Evolutionary conservation across 352 stramenopile species (phyloP).

Genomic region (Salisapilia sapeloensis): DNA sequence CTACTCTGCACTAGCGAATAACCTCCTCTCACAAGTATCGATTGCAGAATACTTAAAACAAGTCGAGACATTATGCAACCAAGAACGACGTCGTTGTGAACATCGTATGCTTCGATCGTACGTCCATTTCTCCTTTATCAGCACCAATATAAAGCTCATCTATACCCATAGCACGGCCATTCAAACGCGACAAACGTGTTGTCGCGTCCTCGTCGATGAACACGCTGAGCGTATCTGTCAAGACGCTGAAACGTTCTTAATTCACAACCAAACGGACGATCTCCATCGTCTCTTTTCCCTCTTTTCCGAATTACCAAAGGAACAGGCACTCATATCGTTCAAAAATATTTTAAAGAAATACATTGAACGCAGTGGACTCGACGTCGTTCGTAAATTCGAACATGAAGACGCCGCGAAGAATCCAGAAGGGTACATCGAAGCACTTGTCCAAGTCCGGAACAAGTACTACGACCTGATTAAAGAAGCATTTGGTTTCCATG

Average conservation of each 20-base stretch:
- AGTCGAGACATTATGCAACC: conserved; percentile 46
- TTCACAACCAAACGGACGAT: conserved; percentile 63
- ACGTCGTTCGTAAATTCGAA: conserved; percentile 65
- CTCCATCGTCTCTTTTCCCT: conserved; percentile 61
- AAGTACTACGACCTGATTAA: conserved; percentile 75
- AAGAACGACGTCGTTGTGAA: conserved; percentile 71
- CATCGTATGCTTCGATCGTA: conserved; percentile 57
- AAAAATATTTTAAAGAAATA: conserved; percentile 83
- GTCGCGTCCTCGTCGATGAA: conserved; percentile 55
- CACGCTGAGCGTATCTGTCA: conserved; percentile 72
- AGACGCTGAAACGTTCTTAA: conserved; percentile 55
- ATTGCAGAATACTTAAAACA: conserved; percentile 64
- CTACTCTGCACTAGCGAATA: conserved; percentile 44
- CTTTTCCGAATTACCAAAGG: conserved; percentile 67
- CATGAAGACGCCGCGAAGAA: conserved; percentile 67
- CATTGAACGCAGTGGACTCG: conserved; percentile 59
- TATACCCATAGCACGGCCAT: conserved; percentile 34
- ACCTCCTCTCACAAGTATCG: conserved; percentile 37
- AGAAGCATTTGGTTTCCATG: conserved; percentile 66
- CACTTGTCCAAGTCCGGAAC: conserved; percentile 64
- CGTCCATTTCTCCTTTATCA: conserved; percentile 3
- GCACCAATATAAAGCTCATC: neutral
- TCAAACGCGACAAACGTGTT: conserved; percentile 65
- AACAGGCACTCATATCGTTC: conserved; percentile 61
- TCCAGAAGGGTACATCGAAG: conserved; percentile 73